A percentile compares a stretch with the other conserved stretches of the same genome.
These are phyloP conservation scores for Caryocar brasiliense DNA, from an alignment of 441 rosid species.

Conservation along the genomic window DNA sequence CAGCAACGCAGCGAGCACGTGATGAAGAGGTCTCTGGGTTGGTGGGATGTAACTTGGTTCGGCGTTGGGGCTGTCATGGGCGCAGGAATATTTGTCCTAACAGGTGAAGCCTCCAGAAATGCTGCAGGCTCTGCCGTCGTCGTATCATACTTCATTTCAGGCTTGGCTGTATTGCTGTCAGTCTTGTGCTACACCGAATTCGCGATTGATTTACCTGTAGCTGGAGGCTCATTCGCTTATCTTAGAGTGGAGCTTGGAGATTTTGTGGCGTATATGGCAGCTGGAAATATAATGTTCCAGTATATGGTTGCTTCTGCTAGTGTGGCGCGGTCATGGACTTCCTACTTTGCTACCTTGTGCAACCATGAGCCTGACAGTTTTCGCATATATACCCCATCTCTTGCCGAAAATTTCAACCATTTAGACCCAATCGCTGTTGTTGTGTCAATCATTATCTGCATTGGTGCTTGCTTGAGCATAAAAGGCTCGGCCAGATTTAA, in stretches of 20 bases:
- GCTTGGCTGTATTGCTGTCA: slow-evolving; percentile 52
- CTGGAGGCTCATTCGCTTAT: slow-evolving; percentile 70
- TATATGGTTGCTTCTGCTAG: slow-evolving; percentile 52
- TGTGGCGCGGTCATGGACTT: slow-evolving; percentile 73
- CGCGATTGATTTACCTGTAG: slow-evolving; percentile 57
- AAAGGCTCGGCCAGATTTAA: slow-evolving; percentile 56
- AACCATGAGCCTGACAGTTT: slow-evolving; percentile 37
- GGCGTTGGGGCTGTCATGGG: slow-evolving; percentile 73
- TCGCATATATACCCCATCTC: slow-evolving; percentile 26
- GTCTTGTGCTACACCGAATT: slow-evolving; percentile 76
- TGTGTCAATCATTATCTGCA: slow-evolving; percentile 23
- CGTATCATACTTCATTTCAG: slow-evolving; percentile 54
- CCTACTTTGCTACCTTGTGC: slow-evolving; percentile 58
- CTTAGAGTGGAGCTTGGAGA: slow-evolving; percentile 77
- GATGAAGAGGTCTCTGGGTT: slow-evolving; percentile 56
- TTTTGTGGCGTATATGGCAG: slow-evolving; percentile 61
- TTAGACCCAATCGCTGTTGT: slow-evolving; percentile 59
- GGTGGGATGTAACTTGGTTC: slow-evolving; percentile 82
- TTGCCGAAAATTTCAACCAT: slow-evolving; percentile 31
- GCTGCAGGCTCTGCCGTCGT: slow-evolving; percentile 62
- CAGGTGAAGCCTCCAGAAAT: slow-evolving; percentile 54
- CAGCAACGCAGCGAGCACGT: slow-evolving; percentile 40
- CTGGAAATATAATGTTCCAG: slow-evolving; percentile 73
- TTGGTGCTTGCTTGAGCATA: slow-evolving; percentile 41
- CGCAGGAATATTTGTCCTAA: slow-evolving; percentile 71